Evolutionary conservation across 2,329 filamentous ascomycete species (phyloP).

Genomic region (Lizonia empirigonia): DNA sequence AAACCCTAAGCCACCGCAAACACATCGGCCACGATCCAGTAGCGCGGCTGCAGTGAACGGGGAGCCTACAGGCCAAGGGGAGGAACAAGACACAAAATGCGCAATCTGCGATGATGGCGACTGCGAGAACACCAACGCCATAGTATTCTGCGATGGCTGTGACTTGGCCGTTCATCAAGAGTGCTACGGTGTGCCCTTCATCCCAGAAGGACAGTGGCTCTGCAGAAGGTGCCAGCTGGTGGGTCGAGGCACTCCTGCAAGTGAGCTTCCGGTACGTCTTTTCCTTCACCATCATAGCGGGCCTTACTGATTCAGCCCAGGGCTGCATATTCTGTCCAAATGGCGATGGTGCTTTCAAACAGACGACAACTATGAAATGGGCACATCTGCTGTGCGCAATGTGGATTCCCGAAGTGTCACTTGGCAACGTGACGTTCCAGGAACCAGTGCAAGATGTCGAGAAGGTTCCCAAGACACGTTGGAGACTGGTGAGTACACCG

Average conservation of each 20-base stretch:
- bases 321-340: conserved; percentile 96
- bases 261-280: conserved; percentile 48
- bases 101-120: conserved; percentile 99
- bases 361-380: conserved; percentile 96
- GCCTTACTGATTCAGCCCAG: conserved; percentile 32
- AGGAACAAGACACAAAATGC: conserved; percentile 97
- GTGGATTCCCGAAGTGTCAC: conserved; percentile 96
- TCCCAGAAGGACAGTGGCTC: conserved; percentile 97
- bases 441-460: conserved; percentile 98
- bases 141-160: conserved; percentile 98
- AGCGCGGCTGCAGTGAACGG: conserved; percentile 95
- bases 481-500: conserved; percentile 68
- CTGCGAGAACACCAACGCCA: conserved; percentile 98
- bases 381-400: conserved; percentile 94
- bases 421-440: conserved; percentile 97
- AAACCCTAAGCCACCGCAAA: conserved; percentile 94
- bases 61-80: conserved; percentile 77
- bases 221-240: conserved; percentile 97
- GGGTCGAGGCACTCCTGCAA: conserved; percentile 83
- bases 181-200: conserved; percentile 98
- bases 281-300: neutral
- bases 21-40: conserved; percentile 87
- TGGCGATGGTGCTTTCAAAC: conserved; percentile 96
- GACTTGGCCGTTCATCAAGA: conserved; percentile 98
- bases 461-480: conserved; percentile 91